phyloP scores from a whole-genome alignment of 1,284 basidiomycete genomes.

The Boletus sp. region DNA sequence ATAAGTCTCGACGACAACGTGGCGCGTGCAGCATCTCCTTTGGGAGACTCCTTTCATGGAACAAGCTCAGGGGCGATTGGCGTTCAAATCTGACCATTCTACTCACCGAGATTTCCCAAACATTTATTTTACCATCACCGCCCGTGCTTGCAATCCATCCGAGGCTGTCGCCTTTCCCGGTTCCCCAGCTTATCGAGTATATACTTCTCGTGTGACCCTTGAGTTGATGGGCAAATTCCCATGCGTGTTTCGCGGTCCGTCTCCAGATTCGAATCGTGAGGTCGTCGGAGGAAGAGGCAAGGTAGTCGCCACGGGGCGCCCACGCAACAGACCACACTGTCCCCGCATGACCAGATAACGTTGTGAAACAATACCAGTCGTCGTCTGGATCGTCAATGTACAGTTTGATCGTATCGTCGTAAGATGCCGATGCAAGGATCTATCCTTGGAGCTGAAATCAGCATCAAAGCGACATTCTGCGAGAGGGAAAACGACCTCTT shows the following conservation, averaged over 20 bases:
- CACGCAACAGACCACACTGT: constrained; percentile 92
- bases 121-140: constrained; percentile 71
- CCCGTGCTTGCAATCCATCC: constrained; percentile 78
- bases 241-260: constrained; percentile 50
- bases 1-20: constrained; percentile 44
- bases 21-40: constrained; percentile 30
- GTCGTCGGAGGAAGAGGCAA: constrained; percentile 85
- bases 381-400: constrained; percentile 92
- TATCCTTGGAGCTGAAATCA: constrained; percentile 36
- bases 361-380: constrained; percentile 90
- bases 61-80: not conserved
- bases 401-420: constrained; percentile 95
- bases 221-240: constrained; percentile 55
- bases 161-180: constrained; percentile 44
- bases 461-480: constrained; percentile 16
- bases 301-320: constrained; percentile 77
- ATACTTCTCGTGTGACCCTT: constrained; percentile 69
- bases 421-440: constrained; percentile 95
- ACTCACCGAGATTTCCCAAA: constrained; percentile 69
- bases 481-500: constrained; percentile 63
- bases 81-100: not conserved
- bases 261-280: constrained; percentile 70
- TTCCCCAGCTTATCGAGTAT: constrained; percentile 80
- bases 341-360: constrained; percentile 75
- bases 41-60: constrained; percentile 10